Evolutionary conservation across 345 rosid genomes (phyloP).

Genomic region (Jatropha curcas): DNA sequence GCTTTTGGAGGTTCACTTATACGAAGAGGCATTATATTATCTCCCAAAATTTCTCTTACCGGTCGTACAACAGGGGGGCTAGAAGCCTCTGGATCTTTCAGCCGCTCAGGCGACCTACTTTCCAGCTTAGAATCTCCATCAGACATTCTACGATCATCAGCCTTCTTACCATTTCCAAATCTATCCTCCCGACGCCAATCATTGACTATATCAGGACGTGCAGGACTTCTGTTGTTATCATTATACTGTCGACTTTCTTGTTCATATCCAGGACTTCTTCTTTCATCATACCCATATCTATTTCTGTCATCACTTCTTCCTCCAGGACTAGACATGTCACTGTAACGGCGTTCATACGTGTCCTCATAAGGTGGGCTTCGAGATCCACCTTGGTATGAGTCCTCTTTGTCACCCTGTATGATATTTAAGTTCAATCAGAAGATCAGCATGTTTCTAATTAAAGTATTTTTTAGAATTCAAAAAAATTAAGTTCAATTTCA

Average conservation of each 20-base stretch:
- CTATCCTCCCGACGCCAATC: slow-evolving; percentile 97
- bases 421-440: slow-evolving; percentile 7
- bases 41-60: slow-evolving; percentile 90
- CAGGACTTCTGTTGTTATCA: slow-evolving; percentile 62
- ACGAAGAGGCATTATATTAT: slow-evolving; percentile 74
- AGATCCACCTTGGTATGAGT: slow-evolving; percentile 64
- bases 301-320: slow-evolving; percentile 61
- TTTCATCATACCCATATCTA: slow-evolving; percentile 48
- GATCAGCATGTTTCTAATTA: slow-evolving; percentile 2
- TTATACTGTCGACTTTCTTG: slow-evolving; percentile 55
- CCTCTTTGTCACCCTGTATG: slow-evolving; percentile 76
- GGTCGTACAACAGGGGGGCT: slow-evolving; percentile 86
- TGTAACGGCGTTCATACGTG: slow-evolving; percentile 60
- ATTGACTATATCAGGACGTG: slow-evolving; percentile 70
- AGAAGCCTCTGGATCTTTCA: slow-evolving; percentile 56
- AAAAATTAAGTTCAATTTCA: neutral
- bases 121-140: slow-evolving; percentile 59
- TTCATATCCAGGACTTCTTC: slow-evolving; percentile 71
- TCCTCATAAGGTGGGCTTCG: slow-evolving; percentile 88
- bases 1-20: slow-evolving; percentile 87
- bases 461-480: neutral
- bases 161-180: slow-evolving; percentile 67
- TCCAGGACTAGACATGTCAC: slow-evolving; percentile 82
- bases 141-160: slow-evolving; percentile 51
- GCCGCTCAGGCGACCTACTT: slow-evolving; percentile 74